Conservation (phyloP, 768 basidiomycete species). For the Ramaria rubella region DNA sequence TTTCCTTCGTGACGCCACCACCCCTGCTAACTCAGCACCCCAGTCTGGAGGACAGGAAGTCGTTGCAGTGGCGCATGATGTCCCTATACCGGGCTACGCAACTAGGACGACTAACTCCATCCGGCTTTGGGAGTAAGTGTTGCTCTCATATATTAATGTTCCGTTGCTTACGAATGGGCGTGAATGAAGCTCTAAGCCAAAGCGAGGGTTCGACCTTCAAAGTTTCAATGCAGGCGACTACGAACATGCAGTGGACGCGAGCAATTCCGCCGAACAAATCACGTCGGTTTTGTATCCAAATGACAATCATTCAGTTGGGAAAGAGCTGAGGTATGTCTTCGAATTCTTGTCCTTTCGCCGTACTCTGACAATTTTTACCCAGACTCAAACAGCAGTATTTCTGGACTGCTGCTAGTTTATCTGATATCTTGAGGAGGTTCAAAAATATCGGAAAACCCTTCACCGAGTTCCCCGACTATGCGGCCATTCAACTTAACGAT, state of each 20-base stretch:
- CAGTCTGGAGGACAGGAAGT: constrained; percentile 85
- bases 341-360: constrained; percentile 20
- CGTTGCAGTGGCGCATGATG: constrained; percentile 87
- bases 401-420: constrained; percentile 83
- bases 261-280: constrained; percentile 88
- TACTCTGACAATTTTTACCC: constrained; percentile 17
- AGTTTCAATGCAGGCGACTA: constrained; percentile 98
- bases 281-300: constrained; percentile 96
- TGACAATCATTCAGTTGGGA: constrained; percentile 77
- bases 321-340: constrained; percentile 43
- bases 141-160: constrained; percentile 6
- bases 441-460: constrained; percentile 82
- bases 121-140: constrained; percentile 33
- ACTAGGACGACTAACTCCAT: constrained; percentile 89
- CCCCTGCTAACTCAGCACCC: constrained; percentile 14
- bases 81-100: constrained; percentile 81
- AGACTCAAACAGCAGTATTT: constrained; percentile 97
- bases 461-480: constrained; percentile 74
- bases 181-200: constrained; percentile 46
- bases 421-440: constrained; percentile 89
- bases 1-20: background rate
- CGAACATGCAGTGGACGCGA: constrained; percentile 79
- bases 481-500: constrained; percentile 94
- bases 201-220: constrained; percentile 88
- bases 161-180: background rate